Evolutionary conservation across 805 yeast species (phyloP).

Genomic region (Zygosaccharomyces siamensis): DNA sequence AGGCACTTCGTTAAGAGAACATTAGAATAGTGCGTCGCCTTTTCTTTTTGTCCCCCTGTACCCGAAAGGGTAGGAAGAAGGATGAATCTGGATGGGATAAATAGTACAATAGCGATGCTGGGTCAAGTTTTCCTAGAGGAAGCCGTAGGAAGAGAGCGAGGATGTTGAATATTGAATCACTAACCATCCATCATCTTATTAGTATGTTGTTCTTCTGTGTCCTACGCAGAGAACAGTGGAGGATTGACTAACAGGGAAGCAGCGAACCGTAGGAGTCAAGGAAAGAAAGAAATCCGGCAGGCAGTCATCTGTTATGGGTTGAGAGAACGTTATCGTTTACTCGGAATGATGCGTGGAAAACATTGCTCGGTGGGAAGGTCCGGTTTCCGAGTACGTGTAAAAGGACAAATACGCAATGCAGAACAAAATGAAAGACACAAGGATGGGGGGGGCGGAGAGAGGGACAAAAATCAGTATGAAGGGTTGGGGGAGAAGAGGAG

Average conservation of each 20-base stretch:
- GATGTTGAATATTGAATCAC: neutral
- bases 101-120: neutral
- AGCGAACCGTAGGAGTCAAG: neutral
- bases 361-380: too few species aligned
- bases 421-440: too few species aligned
- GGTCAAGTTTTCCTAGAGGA: neutral
- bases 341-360: too few species aligned
- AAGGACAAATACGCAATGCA: too few species aligned
- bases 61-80: neutral
- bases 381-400: too few species aligned
- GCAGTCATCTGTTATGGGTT: too few species aligned
- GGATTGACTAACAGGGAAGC: neutral
- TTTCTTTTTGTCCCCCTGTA: constrained; percentile 6
- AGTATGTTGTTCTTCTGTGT: neutral
- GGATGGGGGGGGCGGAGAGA: too few species aligned
- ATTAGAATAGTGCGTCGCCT: neutral
- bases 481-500: too few species aligned
- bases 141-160: neutral
- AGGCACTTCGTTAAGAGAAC: neutral
- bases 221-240: neutral
- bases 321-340: too few species aligned
- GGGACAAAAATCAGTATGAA: too few species aligned
- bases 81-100: neutral
- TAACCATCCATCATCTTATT: neutral
- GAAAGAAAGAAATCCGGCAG: too few species aligned